phyloP scores from a whole-genome alignment of 202 grass and related monocot genomes.

The Hordeum pubiflorum region DNA sequence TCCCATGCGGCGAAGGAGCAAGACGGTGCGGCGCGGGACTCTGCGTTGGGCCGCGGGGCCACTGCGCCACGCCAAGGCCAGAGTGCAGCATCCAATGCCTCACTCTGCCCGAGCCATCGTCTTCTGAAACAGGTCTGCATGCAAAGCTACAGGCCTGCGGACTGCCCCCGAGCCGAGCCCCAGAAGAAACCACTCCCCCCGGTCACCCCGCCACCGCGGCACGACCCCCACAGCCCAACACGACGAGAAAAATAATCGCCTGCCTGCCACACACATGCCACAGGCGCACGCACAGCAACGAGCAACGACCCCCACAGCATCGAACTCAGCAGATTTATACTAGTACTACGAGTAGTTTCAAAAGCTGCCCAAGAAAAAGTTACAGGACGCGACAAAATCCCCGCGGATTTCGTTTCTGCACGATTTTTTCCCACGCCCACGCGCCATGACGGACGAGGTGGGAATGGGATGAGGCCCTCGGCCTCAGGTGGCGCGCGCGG shows the following conservation, averaged over 20 bases:
- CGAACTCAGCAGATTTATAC: neutral
- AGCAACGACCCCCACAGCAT: neutral
- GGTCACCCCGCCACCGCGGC: constrained; percentile 1
- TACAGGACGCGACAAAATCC: constrained; percentile 32
- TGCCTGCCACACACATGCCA: neutral
- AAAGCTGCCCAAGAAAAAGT: constrained; percentile 5
- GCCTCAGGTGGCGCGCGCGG: constrained; percentile 39
- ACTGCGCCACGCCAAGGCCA: constrained; percentile 26
- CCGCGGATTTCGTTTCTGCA: constrained; percentile 17
- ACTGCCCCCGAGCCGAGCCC: neutral
- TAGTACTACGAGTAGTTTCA: neutral
- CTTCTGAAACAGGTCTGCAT: constrained; percentile 31
- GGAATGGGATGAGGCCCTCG: neutral
- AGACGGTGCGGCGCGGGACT: neutral
- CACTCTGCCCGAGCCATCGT: constrained; percentile 34
- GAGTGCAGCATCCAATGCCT: constrained; percentile 41
- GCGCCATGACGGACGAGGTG: neutral
- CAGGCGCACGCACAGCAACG: neutral
- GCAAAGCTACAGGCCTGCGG: constrained; percentile 7
- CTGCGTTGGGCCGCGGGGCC: constrained; percentile 6
- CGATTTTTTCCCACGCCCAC: neutral
- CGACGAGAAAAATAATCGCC: constrained; percentile 31
- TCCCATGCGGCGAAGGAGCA: neutral
- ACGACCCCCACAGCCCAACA: constrained; percentile 23
- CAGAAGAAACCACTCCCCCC: constrained; percentile 13